phyloP scores from a whole-genome alignment of 495 filamentous ascomycete genomes.

The Xylaria flabelliformis region DNA sequence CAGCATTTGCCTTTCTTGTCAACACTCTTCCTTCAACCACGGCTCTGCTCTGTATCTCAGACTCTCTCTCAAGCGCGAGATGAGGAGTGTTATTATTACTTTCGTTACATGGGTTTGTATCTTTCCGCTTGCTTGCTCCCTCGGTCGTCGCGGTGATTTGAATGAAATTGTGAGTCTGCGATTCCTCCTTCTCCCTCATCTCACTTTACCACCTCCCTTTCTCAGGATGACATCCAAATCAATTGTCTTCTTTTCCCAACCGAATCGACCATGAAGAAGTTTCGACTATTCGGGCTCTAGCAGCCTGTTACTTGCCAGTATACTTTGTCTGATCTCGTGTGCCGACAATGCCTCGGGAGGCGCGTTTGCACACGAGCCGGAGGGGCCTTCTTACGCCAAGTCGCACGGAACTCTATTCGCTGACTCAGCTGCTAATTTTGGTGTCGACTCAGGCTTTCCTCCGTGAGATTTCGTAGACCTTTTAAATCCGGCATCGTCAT shows the following conservation, averaged over 20 bases:
- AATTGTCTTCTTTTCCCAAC: constrained; percentile 91
- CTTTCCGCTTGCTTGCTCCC: background rate
- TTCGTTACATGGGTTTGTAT: background rate
- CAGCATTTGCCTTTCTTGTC: background rate
- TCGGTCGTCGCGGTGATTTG: background rate
- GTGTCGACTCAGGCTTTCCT: background rate
- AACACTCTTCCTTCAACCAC: background rate
- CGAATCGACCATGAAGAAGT: constrained; percentile 95
- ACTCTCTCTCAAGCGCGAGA: background rate
- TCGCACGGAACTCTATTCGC: background rate
- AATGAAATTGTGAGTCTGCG: constrained; percentile 14
- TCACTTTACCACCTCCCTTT: constrained; percentile 37
- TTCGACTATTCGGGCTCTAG: constrained; percentile 68
- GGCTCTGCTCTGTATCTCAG: too few relatives aligned
- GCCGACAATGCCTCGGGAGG: background rate
- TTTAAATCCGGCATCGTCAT: background rate
- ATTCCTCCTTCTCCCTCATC: constrained; percentile 1
- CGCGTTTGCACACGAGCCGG: constrained; percentile 3
- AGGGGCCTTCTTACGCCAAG: constrained; percentile 13
- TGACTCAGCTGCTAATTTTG: constrained; percentile 13
- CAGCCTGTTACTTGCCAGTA: constrained; percentile 99
- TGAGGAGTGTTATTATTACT: background rate
- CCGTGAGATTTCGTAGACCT: background rate
- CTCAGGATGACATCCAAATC: constrained; percentile 80
- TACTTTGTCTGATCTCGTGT: constrained; percentile 77